Evolutionary conservation across 139 green algal species (phyloP).

Genomic region (Tetraselmis striata): DNA sequence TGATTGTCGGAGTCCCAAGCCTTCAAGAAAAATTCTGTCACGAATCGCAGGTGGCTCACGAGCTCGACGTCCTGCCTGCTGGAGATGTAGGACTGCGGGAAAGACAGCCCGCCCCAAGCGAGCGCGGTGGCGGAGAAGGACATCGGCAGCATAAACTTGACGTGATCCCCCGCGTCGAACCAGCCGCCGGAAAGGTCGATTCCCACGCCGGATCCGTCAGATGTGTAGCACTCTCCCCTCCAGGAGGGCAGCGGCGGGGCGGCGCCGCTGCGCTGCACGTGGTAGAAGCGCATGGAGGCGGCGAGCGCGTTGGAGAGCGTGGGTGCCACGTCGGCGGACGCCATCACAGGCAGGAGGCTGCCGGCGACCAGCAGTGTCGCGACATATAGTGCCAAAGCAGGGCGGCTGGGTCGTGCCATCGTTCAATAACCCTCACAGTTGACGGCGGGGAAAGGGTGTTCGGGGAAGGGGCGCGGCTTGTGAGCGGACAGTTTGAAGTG

Average conservation of each 20-base stretch:
- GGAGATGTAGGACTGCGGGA: constrained; percentile 35
- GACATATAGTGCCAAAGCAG: no score
- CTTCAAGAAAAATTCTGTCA: not conserved
- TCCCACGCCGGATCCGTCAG: not conserved
- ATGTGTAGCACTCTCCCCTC: not conserved
- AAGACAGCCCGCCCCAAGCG: constrained; percentile 55
- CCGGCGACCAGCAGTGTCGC: no score
- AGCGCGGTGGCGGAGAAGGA: constrained; percentile 68
- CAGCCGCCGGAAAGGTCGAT: constrained; percentile 14
- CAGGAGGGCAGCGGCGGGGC: not conserved
- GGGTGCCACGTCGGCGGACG: not conserved
- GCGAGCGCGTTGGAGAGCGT: not conserved
- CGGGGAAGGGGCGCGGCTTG: no score
- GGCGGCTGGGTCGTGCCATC: no score
- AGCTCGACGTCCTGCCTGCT: constrained; percentile 6
- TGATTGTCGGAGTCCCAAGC: not conserved
- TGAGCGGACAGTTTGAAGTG: no score
- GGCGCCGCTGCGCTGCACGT: not conserved
- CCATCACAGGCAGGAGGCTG: no score
- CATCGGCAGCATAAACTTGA: constrained; percentile 65
- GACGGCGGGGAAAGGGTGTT: no score
- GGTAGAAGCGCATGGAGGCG: not conserved
- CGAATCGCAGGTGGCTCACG: not conserved
- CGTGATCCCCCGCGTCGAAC: constrained; percentile 53
- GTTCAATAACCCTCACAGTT: no score